phyloP scores from a whole-genome alignment of 108 stramenopile genomes.

The Schizochytrium sp. region DNA sequence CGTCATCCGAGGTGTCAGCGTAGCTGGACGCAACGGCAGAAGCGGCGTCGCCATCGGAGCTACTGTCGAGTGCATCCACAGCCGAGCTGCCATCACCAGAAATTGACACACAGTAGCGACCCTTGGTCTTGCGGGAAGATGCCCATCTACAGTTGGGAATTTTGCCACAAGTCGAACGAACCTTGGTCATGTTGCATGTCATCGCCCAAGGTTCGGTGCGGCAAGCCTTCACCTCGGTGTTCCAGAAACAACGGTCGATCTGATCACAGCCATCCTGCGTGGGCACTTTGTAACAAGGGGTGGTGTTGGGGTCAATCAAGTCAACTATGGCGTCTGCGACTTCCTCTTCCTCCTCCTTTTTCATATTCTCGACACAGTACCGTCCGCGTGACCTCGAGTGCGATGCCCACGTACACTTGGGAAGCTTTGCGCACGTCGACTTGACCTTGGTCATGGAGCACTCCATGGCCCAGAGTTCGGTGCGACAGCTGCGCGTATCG shows the following conservation, averaged over 20 bases:
- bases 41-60: not conserved
- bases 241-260: not conserved
- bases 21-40: not conserved
- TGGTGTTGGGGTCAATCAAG: not conserved
- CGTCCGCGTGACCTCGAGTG: not conserved
- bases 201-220: not conserved
- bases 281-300: not conserved
- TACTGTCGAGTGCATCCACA: not conserved
- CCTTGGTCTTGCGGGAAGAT: not conserved
- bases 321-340: not conserved
- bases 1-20: not conserved
- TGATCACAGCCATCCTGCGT: not conserved
- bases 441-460: slow-evolving; percentile 11
- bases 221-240: not conserved
- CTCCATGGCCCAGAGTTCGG: not conserved
- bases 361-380: not conserved
- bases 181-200: not conserved
- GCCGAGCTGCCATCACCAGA: not conserved
- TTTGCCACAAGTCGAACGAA: not conserved
- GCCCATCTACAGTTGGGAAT: not conserved
- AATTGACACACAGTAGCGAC: not conserved
- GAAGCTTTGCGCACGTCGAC: not conserved
- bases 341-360: not conserved
- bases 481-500: not conserved
- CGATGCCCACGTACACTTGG: not conserved